A percentile compares a stretch with the other conserved stretches of the same genome.
phyloP scores from a whole-genome alignment of 768 basidiomycete genomes.

The Nidularia pulvinata region DNA sequence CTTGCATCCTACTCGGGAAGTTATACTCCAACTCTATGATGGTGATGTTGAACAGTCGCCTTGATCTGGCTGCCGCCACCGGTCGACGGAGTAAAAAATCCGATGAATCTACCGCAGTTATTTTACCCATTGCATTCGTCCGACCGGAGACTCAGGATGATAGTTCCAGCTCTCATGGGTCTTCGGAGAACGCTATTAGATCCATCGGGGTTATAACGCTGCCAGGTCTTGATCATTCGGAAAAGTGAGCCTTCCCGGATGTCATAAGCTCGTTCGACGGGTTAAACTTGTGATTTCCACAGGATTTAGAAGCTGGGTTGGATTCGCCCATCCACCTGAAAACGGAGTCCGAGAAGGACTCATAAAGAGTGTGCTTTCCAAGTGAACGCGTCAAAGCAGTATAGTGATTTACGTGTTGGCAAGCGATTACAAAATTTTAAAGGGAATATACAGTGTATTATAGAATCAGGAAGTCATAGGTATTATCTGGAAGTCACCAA shows the following conservation, averaged over 20 bases:
- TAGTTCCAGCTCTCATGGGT: background rate
- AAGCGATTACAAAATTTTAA: too few relatives aligned
- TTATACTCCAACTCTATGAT: conserved; percentile 13
- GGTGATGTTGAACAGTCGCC: conserved; percentile 12
- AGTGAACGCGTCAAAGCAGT: too few relatives aligned
- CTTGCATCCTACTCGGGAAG: conserved; percentile 7
- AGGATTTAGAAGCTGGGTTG: too few relatives aligned
- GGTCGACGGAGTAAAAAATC: background rate
- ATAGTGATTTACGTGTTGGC: too few relatives aligned
- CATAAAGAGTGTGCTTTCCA: too few relatives aligned
- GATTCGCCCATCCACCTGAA: too few relatives aligned
- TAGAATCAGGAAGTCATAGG: too few relatives aligned
- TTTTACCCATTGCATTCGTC: background rate
- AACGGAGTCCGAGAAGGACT: too few relatives aligned
- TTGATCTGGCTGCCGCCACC: background rate
- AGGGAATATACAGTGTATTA: too few relatives aligned
- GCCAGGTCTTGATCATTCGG: background rate
- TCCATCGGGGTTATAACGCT: background rate
- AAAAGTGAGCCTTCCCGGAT: background rate
- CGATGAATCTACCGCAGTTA: background rate
- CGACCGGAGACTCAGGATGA: background rate
- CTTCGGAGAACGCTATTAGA: background rate
- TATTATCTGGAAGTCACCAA: too few relatives aligned
- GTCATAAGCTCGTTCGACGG: too few relatives aligned
- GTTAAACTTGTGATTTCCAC: too few relatives aligned